Conservation (phyloP, 129 eudicot species). For the Chrysanthemum seticuspe region DNA sequence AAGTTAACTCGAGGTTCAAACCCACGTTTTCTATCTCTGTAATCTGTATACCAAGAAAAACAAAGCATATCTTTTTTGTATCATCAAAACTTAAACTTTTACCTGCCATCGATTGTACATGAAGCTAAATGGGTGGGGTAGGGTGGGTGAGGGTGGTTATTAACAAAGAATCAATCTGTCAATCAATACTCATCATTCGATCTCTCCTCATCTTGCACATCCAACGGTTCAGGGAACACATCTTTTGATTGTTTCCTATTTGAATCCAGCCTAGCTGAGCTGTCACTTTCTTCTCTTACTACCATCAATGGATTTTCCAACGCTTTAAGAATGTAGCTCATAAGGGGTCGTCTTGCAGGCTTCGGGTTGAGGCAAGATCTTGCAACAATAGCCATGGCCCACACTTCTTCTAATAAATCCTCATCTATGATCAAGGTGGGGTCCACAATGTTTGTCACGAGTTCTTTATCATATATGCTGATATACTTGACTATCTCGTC, state of each 20-base stretch:
- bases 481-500: constrained; percentile 66
- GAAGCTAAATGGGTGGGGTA: neutral
- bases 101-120: constrained; percentile 32
- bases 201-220: constrained; percentile 53
- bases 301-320: constrained; percentile 90
- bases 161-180: constrained; percentile 32
- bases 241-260: constrained; percentile 73
- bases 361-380: constrained; percentile 85
- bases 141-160: constrained; percentile 29
- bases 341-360: constrained; percentile 73
- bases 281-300: constrained; percentile 72
- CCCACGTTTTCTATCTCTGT: constrained; percentile 29
- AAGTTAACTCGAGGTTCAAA: neutral
- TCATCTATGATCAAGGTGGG: constrained; percentile 80
- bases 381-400: constrained; percentile 97
- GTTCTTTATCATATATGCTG: constrained; percentile 88
- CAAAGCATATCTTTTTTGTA: constrained; percentile 24
- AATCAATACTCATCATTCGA: constrained; percentile 29
- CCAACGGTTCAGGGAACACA: constrained; percentile 80
- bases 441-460: constrained; percentile 83
- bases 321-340: constrained; percentile 81
- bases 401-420: constrained; percentile 85
- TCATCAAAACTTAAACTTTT: constrained; percentile 32
- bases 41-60: constrained; percentile 33
- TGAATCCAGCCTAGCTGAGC: constrained; percentile 79